phyloP scores from a whole-genome alignment of 192 early-diverging fungal genomes.

The Backusella australiensis region DNA sequence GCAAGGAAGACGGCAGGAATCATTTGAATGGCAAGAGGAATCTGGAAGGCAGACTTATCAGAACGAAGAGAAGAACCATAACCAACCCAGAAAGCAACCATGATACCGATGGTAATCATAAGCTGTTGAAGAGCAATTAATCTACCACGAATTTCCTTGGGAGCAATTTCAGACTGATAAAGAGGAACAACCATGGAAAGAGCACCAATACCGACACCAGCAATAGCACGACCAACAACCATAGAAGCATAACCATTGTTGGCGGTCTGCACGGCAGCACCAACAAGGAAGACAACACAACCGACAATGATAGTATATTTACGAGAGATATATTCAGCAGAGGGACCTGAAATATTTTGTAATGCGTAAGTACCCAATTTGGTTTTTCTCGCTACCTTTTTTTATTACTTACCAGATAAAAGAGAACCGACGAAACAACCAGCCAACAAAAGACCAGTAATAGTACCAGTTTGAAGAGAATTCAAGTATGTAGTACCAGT shows the following conservation, averaged over 20 bases:
- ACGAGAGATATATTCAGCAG: conserved; percentile 46
- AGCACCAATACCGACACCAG: conserved; percentile 53
- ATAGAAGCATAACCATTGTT: conserved; percentile 55
- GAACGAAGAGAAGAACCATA: conserved; percentile 28
- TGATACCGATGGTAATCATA: conserved; percentile 85
- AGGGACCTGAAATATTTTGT: background rate
- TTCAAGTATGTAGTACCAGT: background rate
- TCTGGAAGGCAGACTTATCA: conserved; percentile 60
- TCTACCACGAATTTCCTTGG: conserved; percentile 80
- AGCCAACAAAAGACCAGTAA: conserved; percentile 60
- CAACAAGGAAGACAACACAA: conserved; percentile 65
- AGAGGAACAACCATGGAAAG: conserved; percentile 22
- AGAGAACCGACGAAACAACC: conserved; percentile 75
- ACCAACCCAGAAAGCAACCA: conserved; percentile 53
- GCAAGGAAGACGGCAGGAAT: conserved; percentile 72
- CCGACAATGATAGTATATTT: conserved; percentile 65
- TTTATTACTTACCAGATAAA: conserved; percentile 39
- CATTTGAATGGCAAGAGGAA: conserved; percentile 82
- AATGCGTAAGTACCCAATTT: background rate
- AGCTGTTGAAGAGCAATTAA: conserved; percentile 86
- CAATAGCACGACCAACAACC: conserved; percentile 71
- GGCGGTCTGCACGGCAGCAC: conserved; percentile 70
- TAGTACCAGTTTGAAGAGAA: conserved; percentile 24
- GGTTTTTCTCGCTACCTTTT: background rate
- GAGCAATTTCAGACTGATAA: conserved; percentile 67